Evolutionary conservation across 164 flowering plant genomes (phyloP).

Genomic region (Tetracentron sinense): DNA sequence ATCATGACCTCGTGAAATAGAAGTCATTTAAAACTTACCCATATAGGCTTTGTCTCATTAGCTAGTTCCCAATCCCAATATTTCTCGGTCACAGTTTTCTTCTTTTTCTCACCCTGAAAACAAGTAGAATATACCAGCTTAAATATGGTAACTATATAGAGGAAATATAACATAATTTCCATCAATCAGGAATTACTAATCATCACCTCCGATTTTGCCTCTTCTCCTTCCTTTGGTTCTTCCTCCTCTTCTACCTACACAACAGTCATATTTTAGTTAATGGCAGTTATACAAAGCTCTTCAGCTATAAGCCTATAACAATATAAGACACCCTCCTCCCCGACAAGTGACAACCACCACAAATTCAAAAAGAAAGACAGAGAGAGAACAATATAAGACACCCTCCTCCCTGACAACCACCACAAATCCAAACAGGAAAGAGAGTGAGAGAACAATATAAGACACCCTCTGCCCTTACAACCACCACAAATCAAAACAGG

Average conservation of each 20-base stretch:
- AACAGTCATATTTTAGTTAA: conserved; percentile 4
- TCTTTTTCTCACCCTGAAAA: conserved; percentile 69
- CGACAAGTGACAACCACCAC: too few relatives aligned
- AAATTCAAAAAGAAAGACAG: too few relatives aligned
- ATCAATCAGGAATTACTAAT: background rate
- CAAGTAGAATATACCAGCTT: conserved; percentile 6
- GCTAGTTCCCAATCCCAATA: conserved; percentile 98
- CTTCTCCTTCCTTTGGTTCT: conserved; percentile 90
- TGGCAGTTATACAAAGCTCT: background rate
- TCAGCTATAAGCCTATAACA: too few relatives aligned
- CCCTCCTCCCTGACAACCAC: too few relatives aligned
- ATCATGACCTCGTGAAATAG: background rate
- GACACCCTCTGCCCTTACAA: too few relatives aligned
- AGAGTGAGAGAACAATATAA: too few relatives aligned
- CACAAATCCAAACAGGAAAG: too few relatives aligned
- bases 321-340: too few relatives aligned
- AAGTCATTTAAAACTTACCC: conserved; percentile 50
- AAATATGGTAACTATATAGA: background rate
- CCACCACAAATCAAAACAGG: too few relatives aligned
- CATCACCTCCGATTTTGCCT: conserved; percentile 63
- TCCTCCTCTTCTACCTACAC: conserved; percentile 94
- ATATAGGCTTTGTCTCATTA: conserved; percentile 96
- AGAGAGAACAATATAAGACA: too few relatives aligned
- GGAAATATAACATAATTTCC: background rate
- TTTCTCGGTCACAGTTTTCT: conserved; percentile 80